Base-by-base conservation (phyloP, 257 asterid genomes). In the Nicotiana sylvestris region DNA sequence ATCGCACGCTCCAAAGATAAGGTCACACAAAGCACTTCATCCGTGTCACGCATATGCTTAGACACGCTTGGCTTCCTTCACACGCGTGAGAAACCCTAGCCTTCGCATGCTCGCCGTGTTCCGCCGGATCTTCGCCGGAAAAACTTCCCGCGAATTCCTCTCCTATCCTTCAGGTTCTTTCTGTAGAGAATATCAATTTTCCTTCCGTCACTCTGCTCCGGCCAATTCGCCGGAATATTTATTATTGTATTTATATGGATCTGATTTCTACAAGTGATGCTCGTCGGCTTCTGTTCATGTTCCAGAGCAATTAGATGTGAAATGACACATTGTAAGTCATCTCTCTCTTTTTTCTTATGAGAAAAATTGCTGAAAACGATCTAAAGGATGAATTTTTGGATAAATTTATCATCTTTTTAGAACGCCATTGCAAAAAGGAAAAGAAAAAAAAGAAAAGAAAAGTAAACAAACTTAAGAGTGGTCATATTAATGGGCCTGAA, bases 81-180 rank as follows among this genome's bases (percentile, higher is more conserved):
- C 87, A 83, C 87, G 83, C 94, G 97, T 92, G 97, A 83, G 88
- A 90, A 85, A 88, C 90, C 88, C 87, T 62, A 11, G 21, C 57
- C 33, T 43, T 79, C 89, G 62, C 90, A 86, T 62, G 76, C 85
- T 77, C 89, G 81, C 83, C 89, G 56, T 76, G 49, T 78, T 66
- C 92, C 93, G 93, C 92, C 95, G 93, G 86, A 74, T 81, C 87
- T 66, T 85, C 91, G 97, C 95, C 97, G 95, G 89, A 66, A 77
- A 81, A 25, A 53, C 70, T 57, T 43, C 82, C 13, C 10, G 57
- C 49, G 57, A 4, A 16, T 13, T 6, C 77, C 9, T 53, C 56
- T 39, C 70, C 56, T 78, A 27, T 27, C 12, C 49, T 55, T 13
- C 66, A 77, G 66, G 69, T 72, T 32, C 21, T 57, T 57, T 78